These are phyloP conservation scores for Psilocybe tampanensis DNA, from an alignment of 768 basidiomycete species.

Conservation along the genomic window DNA sequence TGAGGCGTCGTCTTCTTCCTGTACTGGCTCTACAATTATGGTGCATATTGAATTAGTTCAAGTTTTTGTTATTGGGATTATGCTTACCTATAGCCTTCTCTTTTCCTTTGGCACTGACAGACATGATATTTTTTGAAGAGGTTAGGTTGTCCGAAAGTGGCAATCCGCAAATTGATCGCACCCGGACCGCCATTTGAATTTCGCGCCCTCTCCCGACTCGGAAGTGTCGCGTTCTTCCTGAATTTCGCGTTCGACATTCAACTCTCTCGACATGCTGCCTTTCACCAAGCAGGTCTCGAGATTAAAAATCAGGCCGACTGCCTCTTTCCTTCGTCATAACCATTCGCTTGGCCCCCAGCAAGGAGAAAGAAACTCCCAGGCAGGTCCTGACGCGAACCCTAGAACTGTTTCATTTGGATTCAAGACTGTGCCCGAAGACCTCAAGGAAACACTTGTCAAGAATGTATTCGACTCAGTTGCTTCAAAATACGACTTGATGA, in stretches of 20 bases:
- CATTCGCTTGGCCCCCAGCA: constrained; percentile 24
- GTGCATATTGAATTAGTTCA: neutral
- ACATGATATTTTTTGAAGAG: constrained; percentile 21
- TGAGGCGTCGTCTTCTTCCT: constrained; percentile 20
- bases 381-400: constrained; percentile 18
- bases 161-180: constrained; percentile 11
- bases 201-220: neutral
- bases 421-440: constrained; percentile 80
- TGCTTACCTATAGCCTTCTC: constrained; percentile 40
- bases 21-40: constrained; percentile 15
- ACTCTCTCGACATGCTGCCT: constrained; percentile 26
- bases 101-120: constrained; percentile 43
- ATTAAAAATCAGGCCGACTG: constrained; percentile 15
- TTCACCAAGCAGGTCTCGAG: constrained; percentile 20
- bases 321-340: constrained; percentile 16
- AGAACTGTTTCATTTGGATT: constrained; percentile 91
- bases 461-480: constrained; percentile 96
- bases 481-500: constrained; percentile 96
- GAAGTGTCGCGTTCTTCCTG: neutral
- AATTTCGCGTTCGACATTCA: neutral
- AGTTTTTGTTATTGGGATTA: neutral
- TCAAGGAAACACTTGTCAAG: constrained; percentile 90
- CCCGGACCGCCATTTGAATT: constrained; percentile 7
- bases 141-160: constrained; percentile 10
- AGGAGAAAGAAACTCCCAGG: neutral